Conservation (phyloP, 2,329 filamentous ascomycete genomes). For the Ilyonectria sp. region DNA sequence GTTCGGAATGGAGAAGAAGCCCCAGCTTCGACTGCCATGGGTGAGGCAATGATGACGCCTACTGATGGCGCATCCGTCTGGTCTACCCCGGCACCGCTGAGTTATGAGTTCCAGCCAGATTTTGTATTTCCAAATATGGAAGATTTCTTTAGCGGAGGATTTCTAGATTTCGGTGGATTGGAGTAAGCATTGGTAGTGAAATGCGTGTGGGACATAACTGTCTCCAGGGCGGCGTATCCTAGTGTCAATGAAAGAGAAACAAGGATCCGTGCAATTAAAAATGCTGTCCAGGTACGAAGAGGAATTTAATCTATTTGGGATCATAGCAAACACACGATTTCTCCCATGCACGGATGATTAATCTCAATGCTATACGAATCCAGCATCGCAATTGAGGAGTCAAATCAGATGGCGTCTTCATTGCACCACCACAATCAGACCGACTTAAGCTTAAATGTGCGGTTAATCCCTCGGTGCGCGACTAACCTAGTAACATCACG, state of each 20-base stretch:
- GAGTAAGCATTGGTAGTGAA: neutral
- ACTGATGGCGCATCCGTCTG: neutral
- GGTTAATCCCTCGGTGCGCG: neutral
- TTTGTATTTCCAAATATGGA: constrained; percentile 1
- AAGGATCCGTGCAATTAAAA: no score
- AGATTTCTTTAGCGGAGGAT: neutral
- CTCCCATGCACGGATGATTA: no score
- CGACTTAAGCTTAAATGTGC: constrained; percentile 4
- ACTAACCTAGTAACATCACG: no score
- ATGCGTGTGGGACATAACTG: no score
- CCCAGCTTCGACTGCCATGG: neutral
- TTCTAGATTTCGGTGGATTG: neutral
- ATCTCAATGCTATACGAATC: no score
- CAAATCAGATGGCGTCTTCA: no score
- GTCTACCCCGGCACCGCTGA: neutral
- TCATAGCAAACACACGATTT: no score
- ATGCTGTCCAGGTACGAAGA: no score
- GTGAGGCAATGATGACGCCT: neutral
- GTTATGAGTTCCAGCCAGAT: neutral
- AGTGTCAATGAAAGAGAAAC: no score
- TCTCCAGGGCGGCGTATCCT: no score
- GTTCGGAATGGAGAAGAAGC: neutral
- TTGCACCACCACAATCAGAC: neutral
- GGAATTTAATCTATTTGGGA: no score
- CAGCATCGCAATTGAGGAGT: no score